These are phyloP conservation scores for Talaromyces sp. DNA, from an alignment of 2,329 filamentous ascomycete genomes.

Conservation along the genomic window DNA sequence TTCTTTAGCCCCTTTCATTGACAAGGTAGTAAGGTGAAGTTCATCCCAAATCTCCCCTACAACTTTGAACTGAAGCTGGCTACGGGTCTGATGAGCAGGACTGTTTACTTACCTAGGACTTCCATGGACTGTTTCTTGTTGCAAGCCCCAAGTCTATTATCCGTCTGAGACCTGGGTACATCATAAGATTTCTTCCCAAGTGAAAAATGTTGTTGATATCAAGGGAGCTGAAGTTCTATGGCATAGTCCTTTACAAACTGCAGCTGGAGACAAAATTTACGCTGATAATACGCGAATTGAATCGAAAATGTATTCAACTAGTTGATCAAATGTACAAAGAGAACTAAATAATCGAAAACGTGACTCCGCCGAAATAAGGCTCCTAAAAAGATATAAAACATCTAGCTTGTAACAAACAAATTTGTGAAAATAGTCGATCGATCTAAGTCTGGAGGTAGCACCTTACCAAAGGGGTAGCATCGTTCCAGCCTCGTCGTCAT, in stretches of 20 bases:
- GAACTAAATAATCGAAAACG: not conserved
- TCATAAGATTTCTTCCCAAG: not conserved
- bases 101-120: not conserved
- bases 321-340: slow-evolving; percentile 20
- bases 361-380: slow-evolving; percentile 13
- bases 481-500: slow-evolving; percentile 15
- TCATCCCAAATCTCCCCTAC: not conserved
- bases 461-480: slow-evolving; percentile 22
- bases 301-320: not conserved
- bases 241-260: too few relatives aligned
- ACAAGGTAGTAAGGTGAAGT: not conserved
- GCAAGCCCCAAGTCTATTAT: not conserved
- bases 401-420: slow-evolving; percentile 5
- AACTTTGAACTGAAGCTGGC: not conserved
- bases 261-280: not conserved
- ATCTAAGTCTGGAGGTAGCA: slow-evolving; percentile 19
- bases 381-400: slow-evolving; percentile 16
- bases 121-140: not conserved
- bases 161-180: not conserved
- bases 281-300: not conserved
- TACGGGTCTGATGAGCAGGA: not conserved
- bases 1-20: not conserved
- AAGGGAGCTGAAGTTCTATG: not conserved
- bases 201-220: not conserved
- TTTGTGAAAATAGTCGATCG: slow-evolving; percentile 4